Base-by-base conservation (phyloP, 2,329 filamentous ascomycete species). In the Leptographium flavum region DNA sequence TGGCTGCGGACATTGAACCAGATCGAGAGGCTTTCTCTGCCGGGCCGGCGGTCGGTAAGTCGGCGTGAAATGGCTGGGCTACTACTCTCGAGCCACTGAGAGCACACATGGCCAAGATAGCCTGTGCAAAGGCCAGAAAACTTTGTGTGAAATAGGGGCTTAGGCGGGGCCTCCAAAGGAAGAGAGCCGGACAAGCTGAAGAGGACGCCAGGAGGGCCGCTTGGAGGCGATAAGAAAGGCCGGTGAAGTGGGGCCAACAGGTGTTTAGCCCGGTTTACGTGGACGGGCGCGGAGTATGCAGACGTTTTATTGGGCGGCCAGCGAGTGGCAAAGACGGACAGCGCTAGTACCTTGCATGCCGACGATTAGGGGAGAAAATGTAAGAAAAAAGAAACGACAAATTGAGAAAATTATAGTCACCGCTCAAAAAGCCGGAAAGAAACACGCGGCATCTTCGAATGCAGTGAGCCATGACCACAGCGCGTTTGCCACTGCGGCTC, bases 311-410 rank as follows among this genome's bases (percentile, higher is more conserved):
- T 45, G 43, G 43, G 11, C 28, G n/a, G 30, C 14, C 8, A 36
- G 21, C 21, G 7, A 5, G 43, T 45, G 43, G 43, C 43, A 36
- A 45, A 40, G 25, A n/a, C 32, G 37, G n/a, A 27, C 5, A 30
- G 30, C 43, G 37, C 43, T 45, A 45, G 43, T 45, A 45, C 37
- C 43, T 38, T 45, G 28, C 43, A 39, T 33, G 33, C 42, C 35
- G 36, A 9, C 27, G 36, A 23, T 40, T 41, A 41, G 39, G 39
- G 39, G 39, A 19, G 38, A 19, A 48, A 28, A 30, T 37, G 35
- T 37, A 37, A 28, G 23, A 41, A 19, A 38, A 19, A 30, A 27
- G 33, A 28, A 15, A n/a, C n/a, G n/a, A 27, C 14, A 42, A 27
- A 22, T 32, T 11, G 21, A 33, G 36, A 38, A 28, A 28, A 28